Evolutionary conservation across 495 filamentous ascomycete species (phyloP), one percentile per base, ranked within the genome.

Genomic region (Darksidea phi): DNA sequence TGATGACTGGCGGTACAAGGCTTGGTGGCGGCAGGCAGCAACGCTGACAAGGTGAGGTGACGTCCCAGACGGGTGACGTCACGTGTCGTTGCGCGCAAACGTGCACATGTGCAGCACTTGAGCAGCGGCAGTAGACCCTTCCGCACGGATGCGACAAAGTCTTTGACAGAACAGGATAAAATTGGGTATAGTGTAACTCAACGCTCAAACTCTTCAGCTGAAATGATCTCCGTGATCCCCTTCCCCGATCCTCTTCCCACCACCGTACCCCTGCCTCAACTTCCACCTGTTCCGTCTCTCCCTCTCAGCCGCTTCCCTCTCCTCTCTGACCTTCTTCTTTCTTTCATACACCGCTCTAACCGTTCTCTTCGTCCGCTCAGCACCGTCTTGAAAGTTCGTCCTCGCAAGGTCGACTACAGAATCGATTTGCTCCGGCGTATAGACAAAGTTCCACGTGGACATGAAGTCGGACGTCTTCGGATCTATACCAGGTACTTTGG

Each of bases 361-460:
- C 21, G 87, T 87, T 21, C 84, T 80, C 57, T 84, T 85, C 21
- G 90, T 86, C 73, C 86, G 84, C 42, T 88, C 87, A 54, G 81
- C 78, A 0, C 94, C 90, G 71, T 94, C 87, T 5, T 78, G 80
- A 62, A 89, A 98, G 73, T 98, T 98, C 2, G 90, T 89, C 59
- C 84, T 81, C 0, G 94, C 92, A 7, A 98, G 81, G 20, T 82
- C 80, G 8, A 95, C 86, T 0, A 93, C 87, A 21, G 82, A 79
- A 53, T 96, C 92, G 47, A 97, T 80, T 68, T 97, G 86, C 56
- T 90, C 82, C 0, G 91, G 88, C 34, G 88, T 91, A 74, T 95
- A 97, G 43, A 95, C 84, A 70, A 97, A 97, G 72, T 97, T 98
- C 94, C 94, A 97, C 0, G 94, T 98, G 65, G 84, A 89, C 73